A percentile compares a stretch with the other conserved stretches of the same genome.
Conservation (phyloP, 2,329 filamentous ascomycete species). For the Aspergillus carbonarius region DNA sequence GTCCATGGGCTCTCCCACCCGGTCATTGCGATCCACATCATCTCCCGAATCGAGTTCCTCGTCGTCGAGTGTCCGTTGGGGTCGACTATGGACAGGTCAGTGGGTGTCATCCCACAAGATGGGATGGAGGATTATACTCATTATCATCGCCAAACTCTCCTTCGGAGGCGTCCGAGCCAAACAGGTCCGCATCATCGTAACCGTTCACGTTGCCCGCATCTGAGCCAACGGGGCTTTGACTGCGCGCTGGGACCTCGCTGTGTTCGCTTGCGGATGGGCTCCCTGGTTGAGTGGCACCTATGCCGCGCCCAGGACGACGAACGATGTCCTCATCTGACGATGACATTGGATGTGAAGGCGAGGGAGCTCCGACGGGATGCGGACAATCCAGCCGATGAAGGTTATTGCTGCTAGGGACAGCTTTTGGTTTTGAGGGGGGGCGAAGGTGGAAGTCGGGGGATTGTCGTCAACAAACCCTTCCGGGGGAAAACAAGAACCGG, state of each 20-base stretch:
- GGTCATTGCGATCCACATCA: constrained; percentile 58
- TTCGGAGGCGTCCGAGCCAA: constrained; percentile 48
- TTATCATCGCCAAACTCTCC: constrained; percentile 33
- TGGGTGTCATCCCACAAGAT: neutral
- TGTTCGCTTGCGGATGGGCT: constrained; percentile 25
- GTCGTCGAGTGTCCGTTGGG: constrained; percentile 56
- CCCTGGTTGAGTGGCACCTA: constrained; percentile 21
- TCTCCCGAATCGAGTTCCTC: constrained; percentile 64
- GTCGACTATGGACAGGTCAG: constrained; percentile 27
- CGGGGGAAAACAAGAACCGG: neutral
- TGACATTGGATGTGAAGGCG: constrained; percentile 29
- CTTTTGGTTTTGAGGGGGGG: neutral
- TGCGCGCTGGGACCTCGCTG: constrained; percentile 14
- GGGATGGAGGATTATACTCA: constrained; percentile 27
- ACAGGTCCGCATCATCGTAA: constrained; percentile 44
- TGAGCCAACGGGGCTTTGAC: constrained; percentile 26
- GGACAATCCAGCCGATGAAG: neutral
- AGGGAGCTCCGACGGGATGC: neutral
- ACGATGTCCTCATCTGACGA: constrained; percentile 40
- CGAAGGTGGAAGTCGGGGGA: too few species aligned
- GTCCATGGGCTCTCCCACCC: constrained; percentile 48
- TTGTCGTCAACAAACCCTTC: neutral
- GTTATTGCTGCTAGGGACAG: neutral
- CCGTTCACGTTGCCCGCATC: constrained; percentile 36
- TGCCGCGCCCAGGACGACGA: constrained; percentile 34